Conservation (phyloP, 805 yeast genomes). For the Wickerhamomyces pijperi region DNA sequence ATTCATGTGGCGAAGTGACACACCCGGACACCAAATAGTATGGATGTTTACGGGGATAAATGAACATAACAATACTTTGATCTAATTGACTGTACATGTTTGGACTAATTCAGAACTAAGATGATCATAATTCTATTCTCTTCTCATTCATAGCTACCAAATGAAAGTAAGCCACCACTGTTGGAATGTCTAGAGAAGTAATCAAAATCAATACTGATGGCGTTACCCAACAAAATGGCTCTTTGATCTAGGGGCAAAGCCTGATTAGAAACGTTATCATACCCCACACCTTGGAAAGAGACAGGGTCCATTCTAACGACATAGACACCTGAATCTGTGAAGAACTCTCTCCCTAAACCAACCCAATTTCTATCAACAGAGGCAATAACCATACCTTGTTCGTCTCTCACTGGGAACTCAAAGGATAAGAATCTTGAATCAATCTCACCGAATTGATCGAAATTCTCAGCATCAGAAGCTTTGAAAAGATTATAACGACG, state of each 20-base stretch:
- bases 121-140: too few species aligned
- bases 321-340: constrained; percentile 93
- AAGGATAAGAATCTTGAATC: constrained; percentile 83
- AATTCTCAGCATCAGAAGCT: constrained; percentile 25
- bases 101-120: too few species aligned
- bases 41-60: too few species aligned
- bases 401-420: constrained; percentile 69
- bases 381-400: constrained; percentile 47
- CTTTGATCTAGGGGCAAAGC: constrained; percentile 64
- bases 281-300: constrained; percentile 47
- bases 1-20: too few species aligned
- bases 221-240: constrained; percentile 77
- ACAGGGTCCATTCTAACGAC: constrained; percentile 72
- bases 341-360: constrained; percentile 84
- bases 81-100: too few species aligned
- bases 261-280: constrained; percentile 35
- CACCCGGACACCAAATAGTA: too few species aligned
- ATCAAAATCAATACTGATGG: constrained; percentile 90
- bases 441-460: constrained; percentile 74
- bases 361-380: constrained; percentile 90
- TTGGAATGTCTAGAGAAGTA: constrained; percentile 86
- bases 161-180: constrained; percentile 22
- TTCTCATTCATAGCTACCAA: constrained; percentile 6
- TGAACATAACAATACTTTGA: too few species aligned
- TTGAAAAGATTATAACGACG: constrained; percentile 74